Conservation (phyloP, 371 early-diverging fungal species). For the Mucor velutinosus region DNA sequence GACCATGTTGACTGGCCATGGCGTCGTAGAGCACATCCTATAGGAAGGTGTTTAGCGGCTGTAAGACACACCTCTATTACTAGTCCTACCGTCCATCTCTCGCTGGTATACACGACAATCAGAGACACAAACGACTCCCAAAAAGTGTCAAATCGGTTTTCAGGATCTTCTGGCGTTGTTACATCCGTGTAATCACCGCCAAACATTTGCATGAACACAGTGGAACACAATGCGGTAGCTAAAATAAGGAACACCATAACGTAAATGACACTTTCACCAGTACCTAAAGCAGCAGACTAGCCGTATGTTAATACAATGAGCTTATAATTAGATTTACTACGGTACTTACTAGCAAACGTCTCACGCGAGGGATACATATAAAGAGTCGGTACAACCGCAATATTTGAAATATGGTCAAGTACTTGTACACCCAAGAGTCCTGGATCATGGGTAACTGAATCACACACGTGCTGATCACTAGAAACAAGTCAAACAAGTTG, state of each 20-base stretch:
- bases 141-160: conserved; percentile 47
- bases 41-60: not conserved
- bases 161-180: conserved; percentile 21
- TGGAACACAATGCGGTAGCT: conserved; percentile 42
- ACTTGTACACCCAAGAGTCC: conserved; percentile 50
- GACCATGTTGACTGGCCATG: conserved; percentile 51
- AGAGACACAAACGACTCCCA: conserved; percentile 51
- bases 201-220: conserved; percentile 53
- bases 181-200: conserved; percentile 46
- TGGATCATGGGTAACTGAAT: conserved; percentile 59
- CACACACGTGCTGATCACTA: conserved; percentile 55
- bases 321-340: not conserved
- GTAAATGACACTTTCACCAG: conserved; percentile 50
- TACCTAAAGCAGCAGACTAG: conserved; percentile 47
- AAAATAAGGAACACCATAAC: conserved; percentile 45
- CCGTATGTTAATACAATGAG: not conserved
- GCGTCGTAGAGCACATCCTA: conserved; percentile 54
- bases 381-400: conserved; percentile 55
- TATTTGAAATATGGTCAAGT: conserved; percentile 59
- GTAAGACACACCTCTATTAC: not conserved
- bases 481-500: conserved; percentile 51
- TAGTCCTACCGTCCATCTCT: conserved; percentile 57
- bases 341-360: conserved; percentile 46
- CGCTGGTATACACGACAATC: conserved; percentile 61
- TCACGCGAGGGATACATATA: conserved; percentile 57